phyloP scores from a whole-genome alignment of 768 basidiomycete species.

The Suillus americanus region DNA sequence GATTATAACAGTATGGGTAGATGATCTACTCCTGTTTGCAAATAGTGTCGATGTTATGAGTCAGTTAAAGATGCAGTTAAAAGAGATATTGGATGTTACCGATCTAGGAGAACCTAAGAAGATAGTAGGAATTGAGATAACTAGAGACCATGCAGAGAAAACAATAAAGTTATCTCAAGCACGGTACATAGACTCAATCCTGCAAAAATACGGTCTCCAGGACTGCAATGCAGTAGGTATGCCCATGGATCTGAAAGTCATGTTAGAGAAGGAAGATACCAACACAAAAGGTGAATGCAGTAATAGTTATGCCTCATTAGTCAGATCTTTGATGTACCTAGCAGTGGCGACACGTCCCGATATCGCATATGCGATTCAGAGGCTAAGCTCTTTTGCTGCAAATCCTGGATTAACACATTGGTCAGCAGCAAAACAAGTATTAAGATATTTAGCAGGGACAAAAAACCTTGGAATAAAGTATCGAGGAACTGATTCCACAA shows the following conservation, averaged over 20 bases:
- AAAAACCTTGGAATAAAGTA: background rate
- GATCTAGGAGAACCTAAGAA: conserved; percentile 23
- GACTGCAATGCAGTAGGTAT: conserved; percentile 9
- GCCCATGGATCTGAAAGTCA: background rate
- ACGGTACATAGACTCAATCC: conserved; percentile 8
- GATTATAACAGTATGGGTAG: conserved; percentile 30
- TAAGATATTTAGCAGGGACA: conserved; percentile 14
- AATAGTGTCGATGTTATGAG: conserved; percentile 3
- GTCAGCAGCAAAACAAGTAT: conserved; percentile 13
- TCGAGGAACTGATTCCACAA: background rate
- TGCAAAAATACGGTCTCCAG: background rate
- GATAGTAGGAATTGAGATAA: conserved; percentile 29
- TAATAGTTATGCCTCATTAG: conserved; percentile 1
- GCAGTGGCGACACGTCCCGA: conserved; percentile 12
- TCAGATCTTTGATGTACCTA: conserved; percentile 26
- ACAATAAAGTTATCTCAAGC: too few relatives aligned
- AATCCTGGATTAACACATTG: conserved; percentile 10
- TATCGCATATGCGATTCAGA: conserved; percentile 5
- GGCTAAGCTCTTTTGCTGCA: conserved; percentile 12
- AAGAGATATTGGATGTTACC: conserved; percentile 16
- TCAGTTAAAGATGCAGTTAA: conserved; percentile 11
- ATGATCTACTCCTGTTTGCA: conserved; percentile 25
- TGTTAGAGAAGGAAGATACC: background rate
- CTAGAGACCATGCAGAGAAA: background rate
- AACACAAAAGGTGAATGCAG: background rate